Evolutionary conservation across 345 rosid genomes (phyloP).

Genomic region (Salix purpurea): DNA sequence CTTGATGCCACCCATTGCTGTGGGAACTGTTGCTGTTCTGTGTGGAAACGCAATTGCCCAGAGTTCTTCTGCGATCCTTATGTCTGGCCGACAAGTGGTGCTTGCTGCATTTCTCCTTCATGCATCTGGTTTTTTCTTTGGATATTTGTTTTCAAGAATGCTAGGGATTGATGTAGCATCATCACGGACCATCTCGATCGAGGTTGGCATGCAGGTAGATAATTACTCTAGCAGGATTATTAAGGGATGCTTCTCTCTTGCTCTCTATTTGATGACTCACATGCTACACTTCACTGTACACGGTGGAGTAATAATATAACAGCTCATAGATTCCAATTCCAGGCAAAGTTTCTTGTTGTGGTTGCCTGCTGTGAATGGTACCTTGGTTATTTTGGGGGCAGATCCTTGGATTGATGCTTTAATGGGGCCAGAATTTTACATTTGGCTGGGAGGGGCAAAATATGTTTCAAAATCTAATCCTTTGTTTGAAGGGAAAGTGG

Average conservation of each 20-base stretch:
- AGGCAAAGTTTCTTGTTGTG: neutral
- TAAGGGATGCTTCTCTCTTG: neutral
- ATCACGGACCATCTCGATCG: conserved; percentile 70
- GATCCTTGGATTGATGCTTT: no score
- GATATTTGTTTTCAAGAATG: conserved; percentile 60
- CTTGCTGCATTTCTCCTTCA: conserved; percentile 67
- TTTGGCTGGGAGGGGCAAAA: no score
- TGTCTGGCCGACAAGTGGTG: conserved; percentile 71
- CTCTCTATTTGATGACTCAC: neutral
- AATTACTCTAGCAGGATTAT: neutral
- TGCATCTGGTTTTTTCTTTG: conserved; percentile 78
- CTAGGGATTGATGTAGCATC: conserved; percentile 63
- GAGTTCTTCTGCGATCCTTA: conserved; percentile 67
- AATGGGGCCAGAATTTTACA: no score
- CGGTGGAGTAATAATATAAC: neutral
- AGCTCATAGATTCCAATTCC: no score
- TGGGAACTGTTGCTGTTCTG: conserved; percentile 70
- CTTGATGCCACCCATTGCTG: conserved; percentile 76
- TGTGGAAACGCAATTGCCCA: conserved; percentile 80
- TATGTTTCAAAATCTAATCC: no score
- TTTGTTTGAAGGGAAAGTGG: no score
- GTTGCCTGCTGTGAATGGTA: neutral
- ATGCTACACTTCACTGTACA: neutral
- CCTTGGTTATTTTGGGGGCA: neutral
- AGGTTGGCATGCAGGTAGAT: conserved; percentile 93